A percentile compares a stretch with the other conserved stretches of the same genome.
These are phyloP conservation scores for Chlamydomonas sp. DNA, from an alignment of 139 green algal species.

Conservation along the genomic window DNA sequence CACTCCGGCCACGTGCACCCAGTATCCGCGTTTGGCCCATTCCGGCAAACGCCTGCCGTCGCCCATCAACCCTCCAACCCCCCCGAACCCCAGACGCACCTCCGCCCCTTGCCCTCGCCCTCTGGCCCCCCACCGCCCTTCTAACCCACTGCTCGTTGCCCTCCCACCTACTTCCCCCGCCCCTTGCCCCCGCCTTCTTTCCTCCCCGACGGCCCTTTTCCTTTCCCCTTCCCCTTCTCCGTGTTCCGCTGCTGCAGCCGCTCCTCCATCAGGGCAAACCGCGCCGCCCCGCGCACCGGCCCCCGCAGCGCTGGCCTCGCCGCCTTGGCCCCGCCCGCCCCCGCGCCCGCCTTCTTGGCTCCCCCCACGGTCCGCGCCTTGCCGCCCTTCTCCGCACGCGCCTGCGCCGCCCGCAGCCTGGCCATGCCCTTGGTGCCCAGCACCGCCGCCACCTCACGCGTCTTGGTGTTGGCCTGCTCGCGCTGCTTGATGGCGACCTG, in stretches of 20 bases:
- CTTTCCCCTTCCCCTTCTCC: not conserved
- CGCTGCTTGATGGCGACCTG: constrained; percentile 21
- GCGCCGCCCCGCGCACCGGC: constrained; percentile 49
- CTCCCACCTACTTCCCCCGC: not conserved
- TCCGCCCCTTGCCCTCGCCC: too few relatives aligned
- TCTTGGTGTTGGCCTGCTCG: constrained; percentile 14
- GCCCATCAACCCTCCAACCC: too few relatives aligned
- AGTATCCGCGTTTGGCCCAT: too few relatives aligned
- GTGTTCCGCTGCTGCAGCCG: constrained; percentile 19
- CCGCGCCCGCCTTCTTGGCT: constrained; percentile 1
- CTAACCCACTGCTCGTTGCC: too few relatives aligned
- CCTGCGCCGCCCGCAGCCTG: constrained; percentile 8
- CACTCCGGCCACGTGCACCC: too few relatives aligned
- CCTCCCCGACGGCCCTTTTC: not conserved
- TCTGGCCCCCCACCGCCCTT: too few relatives aligned
- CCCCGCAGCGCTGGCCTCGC: not conserved
- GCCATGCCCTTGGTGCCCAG: constrained; percentile 21
- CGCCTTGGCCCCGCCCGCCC: not conserved
- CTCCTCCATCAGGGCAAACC: constrained; percentile 33
- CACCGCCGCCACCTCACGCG: constrained; percentile 23
- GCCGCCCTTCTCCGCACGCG: constrained; percentile 18
- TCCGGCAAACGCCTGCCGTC: too few relatives aligned
- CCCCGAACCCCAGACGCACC: too few relatives aligned
- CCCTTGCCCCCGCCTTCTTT: not conserved
- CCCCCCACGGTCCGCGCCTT: constrained; percentile 54